Percentiles rank a stretch among this genome's conserved stretches.
phyloP scores from a whole-genome alignment of 139 green algal genomes.

The Medakamo hakoo region DNA sequence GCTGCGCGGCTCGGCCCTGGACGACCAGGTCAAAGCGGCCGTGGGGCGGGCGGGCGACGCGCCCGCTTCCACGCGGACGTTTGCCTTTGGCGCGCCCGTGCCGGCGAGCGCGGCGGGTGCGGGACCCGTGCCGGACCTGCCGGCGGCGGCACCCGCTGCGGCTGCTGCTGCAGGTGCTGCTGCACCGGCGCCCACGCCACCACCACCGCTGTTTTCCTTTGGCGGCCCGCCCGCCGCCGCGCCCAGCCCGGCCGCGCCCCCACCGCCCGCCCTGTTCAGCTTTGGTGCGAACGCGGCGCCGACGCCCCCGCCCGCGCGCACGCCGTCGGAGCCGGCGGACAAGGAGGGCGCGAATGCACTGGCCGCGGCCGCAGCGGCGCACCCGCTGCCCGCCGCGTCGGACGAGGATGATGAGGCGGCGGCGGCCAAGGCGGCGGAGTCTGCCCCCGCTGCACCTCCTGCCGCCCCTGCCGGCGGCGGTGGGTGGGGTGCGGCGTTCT shows the following conservation, averaged over 20 bases:
- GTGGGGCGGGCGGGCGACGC: neutral
- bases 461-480: no score
- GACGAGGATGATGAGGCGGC: conserved; percentile 9
- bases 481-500: conserved; percentile 11
- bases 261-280: no score
- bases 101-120: neutral
- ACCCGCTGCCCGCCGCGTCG: no score
- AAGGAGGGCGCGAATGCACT: no score
- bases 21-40: neutral
- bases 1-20: neutral
- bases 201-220: conserved; percentile 1
- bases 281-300: no score
- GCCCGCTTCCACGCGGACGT: neutral
- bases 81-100: neutral
- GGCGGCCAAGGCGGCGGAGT: conserved; percentile 15
- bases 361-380: no score
- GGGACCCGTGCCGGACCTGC: neutral
- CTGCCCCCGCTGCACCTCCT: conserved; percentile 1
- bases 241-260: no score
- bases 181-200: no score
- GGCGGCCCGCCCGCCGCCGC: neutral
- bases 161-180: no score
- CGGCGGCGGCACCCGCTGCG: no score
- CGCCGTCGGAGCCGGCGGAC: no score
- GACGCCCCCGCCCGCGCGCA: no score